Conservation (phyloP, 169 alveolate species). For the Besnoitia besnoiti region DNA sequence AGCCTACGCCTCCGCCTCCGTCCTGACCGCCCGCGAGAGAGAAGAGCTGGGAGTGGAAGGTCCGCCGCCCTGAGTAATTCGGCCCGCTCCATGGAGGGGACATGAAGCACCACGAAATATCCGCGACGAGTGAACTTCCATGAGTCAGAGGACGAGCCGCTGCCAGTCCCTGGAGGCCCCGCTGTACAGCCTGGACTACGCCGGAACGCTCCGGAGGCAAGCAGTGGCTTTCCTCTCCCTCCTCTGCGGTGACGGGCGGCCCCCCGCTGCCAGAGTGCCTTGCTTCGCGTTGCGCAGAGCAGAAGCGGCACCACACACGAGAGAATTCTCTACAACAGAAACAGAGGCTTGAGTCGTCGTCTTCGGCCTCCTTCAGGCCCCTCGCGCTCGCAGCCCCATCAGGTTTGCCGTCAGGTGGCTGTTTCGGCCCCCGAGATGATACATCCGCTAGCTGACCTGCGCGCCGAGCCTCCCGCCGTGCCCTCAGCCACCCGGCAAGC, state of each 20-base stretch:
- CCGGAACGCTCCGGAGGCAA: no score
- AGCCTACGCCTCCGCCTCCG: slow-evolving; percentile 26
- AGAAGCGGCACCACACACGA: background rate
- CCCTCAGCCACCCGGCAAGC: slow-evolving; percentile 2
- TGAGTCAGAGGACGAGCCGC: background rate
- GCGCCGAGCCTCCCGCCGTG: slow-evolving; percentile 18
- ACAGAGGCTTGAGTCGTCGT: background rate
- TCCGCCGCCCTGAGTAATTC: slow-evolving; percentile 31
- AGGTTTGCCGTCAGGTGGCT: background rate
- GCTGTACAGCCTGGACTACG: no score
- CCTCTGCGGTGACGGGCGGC: no score
- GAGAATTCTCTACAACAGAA: slow-evolving; percentile 24
- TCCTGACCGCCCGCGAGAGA: background rate
- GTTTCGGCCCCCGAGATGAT: background rate
- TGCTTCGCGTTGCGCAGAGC: background rate
- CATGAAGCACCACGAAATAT: slow-evolving; percentile 46
- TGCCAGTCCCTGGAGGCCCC: background rate
- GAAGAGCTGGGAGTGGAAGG: slow-evolving; percentile 4
- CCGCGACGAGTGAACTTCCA: background rate
- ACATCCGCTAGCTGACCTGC: background rate
- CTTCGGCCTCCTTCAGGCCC: no score
- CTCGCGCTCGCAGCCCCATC: no score
- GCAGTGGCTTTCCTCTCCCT: no score
- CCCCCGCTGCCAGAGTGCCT: no score
- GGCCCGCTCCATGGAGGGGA: slow-evolving; percentile 64